Evolutionary conservation across 495 filamentous ascomycete species (phyloP).

Genomic region (Rhizodiscina lignyota): DNA sequence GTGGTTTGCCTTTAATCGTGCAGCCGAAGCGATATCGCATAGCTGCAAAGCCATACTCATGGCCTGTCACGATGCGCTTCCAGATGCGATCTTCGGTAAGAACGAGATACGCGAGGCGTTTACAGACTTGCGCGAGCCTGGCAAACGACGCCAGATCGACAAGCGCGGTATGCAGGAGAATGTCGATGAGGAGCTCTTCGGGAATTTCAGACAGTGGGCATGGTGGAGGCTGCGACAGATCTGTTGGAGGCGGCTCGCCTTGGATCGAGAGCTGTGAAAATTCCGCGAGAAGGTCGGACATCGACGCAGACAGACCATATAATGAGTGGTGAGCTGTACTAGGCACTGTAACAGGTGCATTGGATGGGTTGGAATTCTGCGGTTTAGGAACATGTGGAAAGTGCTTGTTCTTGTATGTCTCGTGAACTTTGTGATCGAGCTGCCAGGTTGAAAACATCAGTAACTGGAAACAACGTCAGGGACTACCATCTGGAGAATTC

Average conservation of each 20-base stretch:
- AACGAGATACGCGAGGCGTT: conserved; percentile 70
- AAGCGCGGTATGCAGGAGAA: conserved; percentile 52
- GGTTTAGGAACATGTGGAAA: conserved; percentile 34
- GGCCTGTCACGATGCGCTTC: conserved; percentile 54
- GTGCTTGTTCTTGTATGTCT: conserved; percentile 77
- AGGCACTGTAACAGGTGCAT: conserved; percentile 24
- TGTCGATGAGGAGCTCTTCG: conserved; percentile 64
- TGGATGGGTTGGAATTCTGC: conserved; percentile 30
- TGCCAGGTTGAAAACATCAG: conserved; percentile 18
- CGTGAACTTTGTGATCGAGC: conserved; percentile 73
- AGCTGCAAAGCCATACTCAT: conserved; percentile 57
- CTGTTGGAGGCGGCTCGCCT: conserved; percentile 36
- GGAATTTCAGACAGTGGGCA: conserved; percentile 68
- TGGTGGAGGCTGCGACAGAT: conserved; percentile 48
- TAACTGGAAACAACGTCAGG: conserved; percentile 1
- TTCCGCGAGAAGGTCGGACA: conserved; percentile 54
- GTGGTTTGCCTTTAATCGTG: conserved; percentile 27
- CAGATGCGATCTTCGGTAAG: conserved; percentile 78
- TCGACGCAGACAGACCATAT: conserved; percentile 32
- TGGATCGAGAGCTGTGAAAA: conserved; percentile 54
- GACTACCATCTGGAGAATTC: neutral
- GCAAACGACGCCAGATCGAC: conserved; percentile 64
- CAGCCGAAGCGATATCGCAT: conserved; percentile 74
- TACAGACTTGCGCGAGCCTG: conserved; percentile 72
- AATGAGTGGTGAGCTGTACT: conserved; percentile 40